Evolutionary conservation across 2,329 filamentous ascomycete genomes (phyloP).

Genomic region (Ophiostoma fasciatum): DNA sequence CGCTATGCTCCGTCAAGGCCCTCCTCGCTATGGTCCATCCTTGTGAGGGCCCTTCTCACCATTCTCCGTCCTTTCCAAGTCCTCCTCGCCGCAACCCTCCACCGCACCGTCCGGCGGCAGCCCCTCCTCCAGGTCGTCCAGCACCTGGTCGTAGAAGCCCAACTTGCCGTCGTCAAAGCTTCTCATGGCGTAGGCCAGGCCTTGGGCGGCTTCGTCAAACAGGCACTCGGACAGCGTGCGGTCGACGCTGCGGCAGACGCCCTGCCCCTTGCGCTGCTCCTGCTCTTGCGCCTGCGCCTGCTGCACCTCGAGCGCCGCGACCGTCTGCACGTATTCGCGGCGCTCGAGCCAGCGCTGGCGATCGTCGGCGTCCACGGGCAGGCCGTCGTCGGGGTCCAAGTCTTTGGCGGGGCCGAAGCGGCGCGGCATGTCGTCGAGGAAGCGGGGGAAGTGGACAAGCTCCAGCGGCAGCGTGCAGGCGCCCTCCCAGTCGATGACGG

Average conservation of each 20-base stretch:
- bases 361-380: background rate
- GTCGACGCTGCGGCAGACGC: background rate
- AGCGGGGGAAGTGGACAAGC: constrained; percentile 13
- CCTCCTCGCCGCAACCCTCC: too few relatives aligned
- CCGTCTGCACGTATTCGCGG: constrained; percentile 2
- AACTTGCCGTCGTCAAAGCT: constrained; percentile 2
- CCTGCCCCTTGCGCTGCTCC: background rate
- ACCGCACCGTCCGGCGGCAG: background rate
- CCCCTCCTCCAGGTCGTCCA: constrained; percentile 3
- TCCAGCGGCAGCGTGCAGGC: constrained; percentile 15
- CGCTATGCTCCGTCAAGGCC: too few relatives aligned
- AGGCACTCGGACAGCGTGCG: constrained; percentile 3
- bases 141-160: constrained; percentile 5
- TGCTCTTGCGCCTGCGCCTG: background rate
- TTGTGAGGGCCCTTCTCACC: too few relatives aligned
- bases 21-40: too few relatives aligned
- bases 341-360: constrained; percentile 1
- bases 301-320: background rate
- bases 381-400: background rate
- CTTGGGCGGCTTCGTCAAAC: background rate
- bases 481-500: constrained; percentile 20
- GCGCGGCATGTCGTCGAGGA: constrained; percentile 11
- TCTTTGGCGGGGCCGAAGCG: background rate
- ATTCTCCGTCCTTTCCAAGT: too few relatives aligned
- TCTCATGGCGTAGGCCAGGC: constrained; percentile 1